Evolutionary conservation across 2,329 filamentous ascomycete species (phyloP), one percentile per base, ranked within the genome.

Genomic region (Phyllachora maydis): DNA sequence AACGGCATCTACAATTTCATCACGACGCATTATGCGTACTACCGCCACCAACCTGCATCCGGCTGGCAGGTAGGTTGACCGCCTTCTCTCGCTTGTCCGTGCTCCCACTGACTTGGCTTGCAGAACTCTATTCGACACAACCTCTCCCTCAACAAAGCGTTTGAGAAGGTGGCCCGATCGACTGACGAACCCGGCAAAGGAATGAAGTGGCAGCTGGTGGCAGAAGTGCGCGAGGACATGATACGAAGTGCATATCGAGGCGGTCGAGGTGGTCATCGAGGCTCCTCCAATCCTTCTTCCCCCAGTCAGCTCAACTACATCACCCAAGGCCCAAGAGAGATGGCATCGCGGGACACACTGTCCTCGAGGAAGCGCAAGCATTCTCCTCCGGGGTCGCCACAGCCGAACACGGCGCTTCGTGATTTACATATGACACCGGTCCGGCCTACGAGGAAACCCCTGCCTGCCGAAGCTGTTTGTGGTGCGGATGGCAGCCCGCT

Each of bases 41-140:
- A 95, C 47, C 68, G 85, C 20, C 66, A 82, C 45, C 79, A 83
- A 35, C 50, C 54, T 24, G 50, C 56, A 26, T 70, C 68, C 28
- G 85, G 88, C 29, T 98, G 90, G 90, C 88, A 93, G 65, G 74
- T 78, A 43, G 51, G 67, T 50, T 24, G 14, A 29, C 23, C 26
- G 19, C 14, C 11, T 14, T 22, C 11, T 23, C 8, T 15, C 14
- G 16, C 11, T 8, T 8, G 6, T 12, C 23, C n/a, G 16, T 14
- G 27, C 37, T 50, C 29, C 49, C 28, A 6, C 37, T 50, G 29
- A 49, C 28, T 7, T 12, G 11, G 7, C 20, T 20, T 19, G 5
- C 38, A 81, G 68, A 98, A 98, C 45, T 93, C 82, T 0, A 98
- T 98, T 34, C 73, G 88, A 8, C 88, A 98, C 45, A 98, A 98